Percentiles rank a stretch among this genome's conserved stretches.
Conservation (phyloP, 179 eudicot species). For the Beta lomatogona region DNA sequence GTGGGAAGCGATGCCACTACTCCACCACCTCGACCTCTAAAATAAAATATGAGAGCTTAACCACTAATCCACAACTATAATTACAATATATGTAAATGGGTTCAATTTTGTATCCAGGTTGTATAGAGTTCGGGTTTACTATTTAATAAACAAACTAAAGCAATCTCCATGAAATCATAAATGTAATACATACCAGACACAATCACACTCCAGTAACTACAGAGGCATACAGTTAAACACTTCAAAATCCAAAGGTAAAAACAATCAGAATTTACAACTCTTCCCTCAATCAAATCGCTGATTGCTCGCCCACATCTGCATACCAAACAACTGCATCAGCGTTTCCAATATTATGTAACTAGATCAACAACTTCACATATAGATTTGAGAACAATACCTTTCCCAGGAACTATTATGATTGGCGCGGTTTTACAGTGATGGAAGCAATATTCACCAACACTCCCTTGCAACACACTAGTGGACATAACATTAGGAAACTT, state of each 20-base stretch:
- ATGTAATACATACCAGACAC: constrained; percentile 1
- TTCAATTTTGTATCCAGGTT: too few relatives aligned
- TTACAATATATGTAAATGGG: too few relatives aligned
- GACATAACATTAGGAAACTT: constrained; percentile 14
- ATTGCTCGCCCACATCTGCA: constrained; percentile 79
- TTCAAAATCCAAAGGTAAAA: too few relatives aligned
- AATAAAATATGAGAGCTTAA: too few relatives aligned
- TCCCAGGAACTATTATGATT: constrained; percentile 81
- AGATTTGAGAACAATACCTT: constrained; percentile 42
- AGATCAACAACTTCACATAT: neutral
- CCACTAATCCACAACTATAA: too few relatives aligned
- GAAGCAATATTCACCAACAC: constrained; percentile 86
- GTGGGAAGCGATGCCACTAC: too few relatives aligned
- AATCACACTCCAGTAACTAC: neutral
- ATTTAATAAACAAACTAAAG: too few relatives aligned
- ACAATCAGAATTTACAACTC: constrained; percentile 6
- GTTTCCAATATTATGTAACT: neutral
- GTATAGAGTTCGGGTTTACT: too few relatives aligned
- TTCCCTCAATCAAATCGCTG: constrained; percentile 43
- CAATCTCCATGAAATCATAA: neutral
- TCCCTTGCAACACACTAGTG: constrained; percentile 83
- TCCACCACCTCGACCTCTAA: too few relatives aligned
- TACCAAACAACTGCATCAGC: constrained; percentile 17
- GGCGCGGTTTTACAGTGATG: constrained; percentile 90
- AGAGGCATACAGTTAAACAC: neutral